Conservation (phyloP, 495 filamentous ascomycete genomes). For the Viridothelium virens region DNA sequence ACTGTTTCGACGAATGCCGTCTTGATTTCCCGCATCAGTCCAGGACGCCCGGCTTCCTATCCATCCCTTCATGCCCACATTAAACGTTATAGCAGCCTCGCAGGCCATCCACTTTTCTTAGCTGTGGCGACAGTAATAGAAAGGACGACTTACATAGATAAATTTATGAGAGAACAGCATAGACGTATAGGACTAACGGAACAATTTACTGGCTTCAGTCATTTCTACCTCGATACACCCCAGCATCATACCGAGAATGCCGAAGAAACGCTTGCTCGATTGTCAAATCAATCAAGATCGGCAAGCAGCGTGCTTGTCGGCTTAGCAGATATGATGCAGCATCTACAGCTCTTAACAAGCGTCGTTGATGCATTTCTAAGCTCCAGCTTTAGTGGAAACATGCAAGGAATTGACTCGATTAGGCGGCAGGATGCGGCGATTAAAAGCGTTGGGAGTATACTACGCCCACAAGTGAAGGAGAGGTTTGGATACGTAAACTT, state of each 20-base stretch:
- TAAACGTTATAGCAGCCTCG: background rate
- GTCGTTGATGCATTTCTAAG: conserved; percentile 6
- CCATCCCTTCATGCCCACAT: conserved; percentile 4
- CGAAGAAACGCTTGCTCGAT: conserved; percentile 1
- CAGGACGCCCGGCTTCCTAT: background rate
- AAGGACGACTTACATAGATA: conserved; percentile 1
- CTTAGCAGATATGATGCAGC: conserved; percentile 10
- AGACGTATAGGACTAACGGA: background rate
- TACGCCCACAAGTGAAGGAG: conserved; percentile 7
- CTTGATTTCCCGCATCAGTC: background rate
- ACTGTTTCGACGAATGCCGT: conserved; percentile 1
- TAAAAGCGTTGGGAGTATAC: background rate
- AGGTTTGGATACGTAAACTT: conserved; percentile 6
- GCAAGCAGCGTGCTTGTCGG: conserved; percentile 11
- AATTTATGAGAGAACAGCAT: conserved; percentile 9
- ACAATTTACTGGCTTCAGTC: conserved; percentile 4
- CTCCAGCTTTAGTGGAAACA: background rate
- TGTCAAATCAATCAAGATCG: conserved; percentile 1
- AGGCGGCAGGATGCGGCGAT: background rate
- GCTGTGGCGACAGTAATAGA: background rate
- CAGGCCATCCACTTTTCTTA: conserved; percentile 8
- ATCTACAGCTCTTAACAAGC: background rate
- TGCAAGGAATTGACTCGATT: conserved; percentile 2
- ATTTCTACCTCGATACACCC: conserved; percentile 2
- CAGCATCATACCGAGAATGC: background rate